Percentiles rank a stretch among this genome's conserved stretches.
These are phyloP conservation scores for Alternaria arborescens DNA, from an alignment of 2,329 filamentous ascomycete species.

Conservation along the genomic window DNA sequence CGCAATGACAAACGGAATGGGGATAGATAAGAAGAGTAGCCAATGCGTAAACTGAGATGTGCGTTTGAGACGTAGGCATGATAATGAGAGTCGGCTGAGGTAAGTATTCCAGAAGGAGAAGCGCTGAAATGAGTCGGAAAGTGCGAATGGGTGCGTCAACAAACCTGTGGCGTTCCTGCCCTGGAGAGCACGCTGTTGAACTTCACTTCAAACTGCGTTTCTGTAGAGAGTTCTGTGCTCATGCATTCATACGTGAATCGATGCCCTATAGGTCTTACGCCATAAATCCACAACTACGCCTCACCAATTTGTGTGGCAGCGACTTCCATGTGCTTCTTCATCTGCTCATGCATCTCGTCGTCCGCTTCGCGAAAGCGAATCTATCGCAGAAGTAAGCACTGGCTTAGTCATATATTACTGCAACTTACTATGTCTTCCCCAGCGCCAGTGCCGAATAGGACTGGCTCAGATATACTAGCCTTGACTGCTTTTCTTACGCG, in stretches of 20 bases:
- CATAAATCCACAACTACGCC: slow-evolving; percentile 9
- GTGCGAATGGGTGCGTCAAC: slow-evolving; percentile 7
- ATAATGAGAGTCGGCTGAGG: not conserved
- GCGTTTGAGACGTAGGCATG: not conserved
- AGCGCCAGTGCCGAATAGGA: slow-evolving; percentile 74
- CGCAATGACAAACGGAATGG: not conserved
- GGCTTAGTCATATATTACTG: not conserved
- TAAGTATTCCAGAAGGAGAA: not conserved
- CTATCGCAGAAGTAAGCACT: slow-evolving; percentile 30
- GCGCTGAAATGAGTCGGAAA: slow-evolving; percentile 3
- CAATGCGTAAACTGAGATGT: slow-evolving; percentile 5
- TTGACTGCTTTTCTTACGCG: slow-evolving; percentile 82
- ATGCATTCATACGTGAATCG: not conserved
- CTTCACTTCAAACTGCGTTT: not conserved
- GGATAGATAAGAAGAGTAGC: slow-evolving; percentile 16
- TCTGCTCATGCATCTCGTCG: slow-evolving; percentile 41
- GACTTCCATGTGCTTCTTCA: slow-evolving; percentile 41
- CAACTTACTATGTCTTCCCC: slow-evolving; percentile 74
- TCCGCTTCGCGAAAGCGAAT: slow-evolving; percentile 51
- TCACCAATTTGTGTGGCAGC: slow-evolving; percentile 29
- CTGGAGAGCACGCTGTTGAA: not conserved
- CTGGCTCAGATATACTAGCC: slow-evolving; percentile 78
- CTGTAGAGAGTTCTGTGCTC: not conserved
- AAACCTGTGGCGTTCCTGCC: slow-evolving; percentile 4
- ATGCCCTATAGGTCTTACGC: not conserved